Evolutionary conservation across 202 grass and related monocot genomes (phyloP).

Genomic region (Zizania palustris): DNA sequence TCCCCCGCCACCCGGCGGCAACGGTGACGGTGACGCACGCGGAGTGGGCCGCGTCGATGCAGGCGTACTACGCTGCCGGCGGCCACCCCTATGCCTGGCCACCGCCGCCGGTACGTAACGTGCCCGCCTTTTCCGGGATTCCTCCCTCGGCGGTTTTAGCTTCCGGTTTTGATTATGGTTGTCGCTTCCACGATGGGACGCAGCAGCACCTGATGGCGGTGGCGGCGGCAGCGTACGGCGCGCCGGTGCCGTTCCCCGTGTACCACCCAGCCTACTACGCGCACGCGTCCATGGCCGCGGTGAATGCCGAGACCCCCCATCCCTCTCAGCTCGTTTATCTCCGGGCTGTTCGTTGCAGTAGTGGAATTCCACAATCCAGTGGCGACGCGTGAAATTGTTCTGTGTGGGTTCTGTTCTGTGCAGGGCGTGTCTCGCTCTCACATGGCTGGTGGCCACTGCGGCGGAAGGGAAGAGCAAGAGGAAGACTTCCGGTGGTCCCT

Average conservation of each 20-base stretch:
- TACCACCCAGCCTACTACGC: constrained; percentile 70
- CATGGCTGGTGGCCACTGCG: constrained; percentile 38
- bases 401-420: constrained; percentile 18
- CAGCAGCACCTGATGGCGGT: constrained; percentile 60
- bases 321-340: constrained; percentile 11
- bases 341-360: background rate
- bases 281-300: constrained; percentile 64
- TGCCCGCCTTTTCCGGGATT: background rate
- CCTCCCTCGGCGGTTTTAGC: background rate
- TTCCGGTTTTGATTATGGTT: constrained; percentile 33
- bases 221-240: constrained; percentile 47
- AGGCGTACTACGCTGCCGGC: constrained; percentile 49
- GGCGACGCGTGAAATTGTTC: background rate
- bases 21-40: constrained; percentile 20
- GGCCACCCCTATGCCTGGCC: constrained; percentile 51
- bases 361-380: background rate
- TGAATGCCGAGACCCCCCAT: constrained; percentile 42
- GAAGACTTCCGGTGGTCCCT: constrained; percentile 39
- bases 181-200: background rate
- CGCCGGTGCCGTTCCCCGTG: constrained; percentile 58
- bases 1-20: background rate
- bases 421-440: constrained; percentile 56
- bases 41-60: constrained; percentile 48
- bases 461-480: constrained; percentile 53
- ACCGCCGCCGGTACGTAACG: constrained; percentile 44